These are phyloP conservation scores for Setomelanomma holmii DNA, from an alignment of 2,329 filamentous ascomycete genomes.

Conservation along the genomic window DNA sequence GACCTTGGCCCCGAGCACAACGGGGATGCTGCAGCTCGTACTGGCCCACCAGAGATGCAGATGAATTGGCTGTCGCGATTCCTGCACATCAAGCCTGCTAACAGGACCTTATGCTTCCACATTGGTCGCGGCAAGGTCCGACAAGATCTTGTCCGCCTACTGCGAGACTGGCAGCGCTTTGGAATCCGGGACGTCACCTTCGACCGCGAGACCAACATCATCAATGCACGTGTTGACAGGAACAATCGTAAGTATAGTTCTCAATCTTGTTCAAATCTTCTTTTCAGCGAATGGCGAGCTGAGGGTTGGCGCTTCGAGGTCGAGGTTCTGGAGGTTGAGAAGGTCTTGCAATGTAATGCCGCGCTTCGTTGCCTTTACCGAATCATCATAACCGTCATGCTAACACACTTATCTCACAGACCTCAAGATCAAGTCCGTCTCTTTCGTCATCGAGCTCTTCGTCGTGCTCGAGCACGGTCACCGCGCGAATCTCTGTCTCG, in stretches of 20 bases:
- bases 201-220: slow-evolving; percentile 78
- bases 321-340: slow-evolving; percentile 20
- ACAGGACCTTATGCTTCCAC: slow-evolving; percentile 75
- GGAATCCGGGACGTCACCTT: slow-evolving; percentile 82
- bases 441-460: slow-evolving; percentile 86
- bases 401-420: slow-evolving; percentile 57
- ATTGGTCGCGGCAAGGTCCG: slow-evolving; percentile 75
- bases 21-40: slow-evolving; percentile 57
- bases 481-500: slow-evolving; percentile 77
- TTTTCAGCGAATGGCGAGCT: slow-evolving; percentile 25
- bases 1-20: slow-evolving; percentile 44
- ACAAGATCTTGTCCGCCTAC: slow-evolving; percentile 75
- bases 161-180: slow-evolving; percentile 80
- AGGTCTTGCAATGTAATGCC: slow-evolving; percentile 27
- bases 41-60: slow-evolving; percentile 55
- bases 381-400: background rate
- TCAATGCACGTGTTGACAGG: slow-evolving; percentile 78
- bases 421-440: slow-evolving; percentile 83
- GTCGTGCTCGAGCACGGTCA: slow-evolving; percentile 86
- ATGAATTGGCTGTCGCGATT: slow-evolving; percentile 85
- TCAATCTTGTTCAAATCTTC: slow-evolving; percentile 9
- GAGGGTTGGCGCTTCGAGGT: slow-evolving; percentile 23
- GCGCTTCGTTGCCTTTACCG: slow-evolving; percentile 1
- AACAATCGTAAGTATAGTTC: slow-evolving; percentile 73
- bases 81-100: slow-evolving; percentile 86